Base-by-base conservation (phyloP, 352 stramenopile genomes). In the Pythium apleroticum region DNA sequence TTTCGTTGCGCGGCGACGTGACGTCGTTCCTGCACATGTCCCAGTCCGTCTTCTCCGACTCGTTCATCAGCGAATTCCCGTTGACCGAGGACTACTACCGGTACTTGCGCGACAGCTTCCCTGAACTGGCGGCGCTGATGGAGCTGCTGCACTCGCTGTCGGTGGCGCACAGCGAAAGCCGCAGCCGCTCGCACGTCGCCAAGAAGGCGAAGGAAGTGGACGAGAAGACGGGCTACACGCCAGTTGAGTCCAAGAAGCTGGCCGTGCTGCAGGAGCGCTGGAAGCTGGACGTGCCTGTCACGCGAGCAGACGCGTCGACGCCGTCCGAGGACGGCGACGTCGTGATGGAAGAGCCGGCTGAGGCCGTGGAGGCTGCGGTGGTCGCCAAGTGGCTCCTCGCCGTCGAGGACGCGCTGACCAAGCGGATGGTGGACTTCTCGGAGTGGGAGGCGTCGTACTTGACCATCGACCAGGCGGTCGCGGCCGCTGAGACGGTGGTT, bases 101-200 rank as follows among this genome's bases (percentile, higher is more conserved):
- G 17, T 90, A 90, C 52, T 60, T 92, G 55, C 74, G 72, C 22
- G 81, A 92, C 63, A 76, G 86, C 30, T 86, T 78, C 43, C 65
- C 77, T 12, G 76, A 85, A 22, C 62, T 93, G 24, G 75, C 82
- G n/a, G 71, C 79, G 68, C 55, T 93, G 37, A 93, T 91, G 84
- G 68, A 75, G 57, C 52, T 84, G 49, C 57, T 91, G 20, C 61
- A 75, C n/a, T 81, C 77, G 24, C 77, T 89, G 55, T 80, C 77
- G 9, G 66, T 73, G 17, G n/a, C 10, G 19, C 17, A 28, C 45
- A 53, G 24, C 46, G 19, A 35, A 4, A 22, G 28, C 31, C 19
- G 24, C 46, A 25, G 19, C 22, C 8, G 37, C 49, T 45, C 19
- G 35, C 58, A 17, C 1, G n/a, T 12, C 3, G 35, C 19, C 25